Percentiles rank a stretch among this genome's conserved stretches.
Evolutionary conservation across 2,329 filamentous ascomycete genomes (phyloP).

Genomic region (Ceratocystis alfenasii): DNA sequence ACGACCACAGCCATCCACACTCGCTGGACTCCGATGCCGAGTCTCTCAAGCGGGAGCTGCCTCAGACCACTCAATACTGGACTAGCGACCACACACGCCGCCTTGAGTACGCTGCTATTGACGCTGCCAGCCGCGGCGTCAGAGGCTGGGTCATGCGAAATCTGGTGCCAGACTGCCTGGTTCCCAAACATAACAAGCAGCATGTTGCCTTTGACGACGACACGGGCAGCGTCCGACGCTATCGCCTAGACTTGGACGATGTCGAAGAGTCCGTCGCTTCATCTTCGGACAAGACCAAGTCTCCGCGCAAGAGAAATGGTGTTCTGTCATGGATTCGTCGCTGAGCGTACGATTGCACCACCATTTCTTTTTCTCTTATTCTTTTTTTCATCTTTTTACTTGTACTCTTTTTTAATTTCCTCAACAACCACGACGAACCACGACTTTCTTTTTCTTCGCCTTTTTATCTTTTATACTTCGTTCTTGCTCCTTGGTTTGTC

Average conservation of each 20-base stretch:
- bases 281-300: background rate
- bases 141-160: conserved; percentile 48
- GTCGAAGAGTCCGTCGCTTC: conserved; percentile 27
- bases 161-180: conserved; percentile 49
- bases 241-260: conserved; percentile 46
- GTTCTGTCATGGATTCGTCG: conserved; percentile 17
- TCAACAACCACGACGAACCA: background rate
- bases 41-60: conserved; percentile 34
- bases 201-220: conserved; percentile 50
- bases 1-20: conserved; percentile 14
- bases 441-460: background rate
- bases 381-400: background rate
- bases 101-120: conserved; percentile 55
- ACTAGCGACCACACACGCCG: conserved; percentile 51
- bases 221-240: conserved; percentile 50
- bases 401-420: background rate
- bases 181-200: conserved; percentile 37
- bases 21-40: conserved; percentile 23
- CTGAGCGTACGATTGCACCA: conserved; percentile 2
- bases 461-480: background rate
- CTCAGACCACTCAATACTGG: conserved; percentile 54
- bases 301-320: conserved; percentile 10
- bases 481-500: background rate
- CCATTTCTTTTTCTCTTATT: background rate
- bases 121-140: conserved; percentile 48